Evolutionary conservation across 805 yeast genomes (phyloP).

Genomic region (Candida pseudofarinosa): DNA sequence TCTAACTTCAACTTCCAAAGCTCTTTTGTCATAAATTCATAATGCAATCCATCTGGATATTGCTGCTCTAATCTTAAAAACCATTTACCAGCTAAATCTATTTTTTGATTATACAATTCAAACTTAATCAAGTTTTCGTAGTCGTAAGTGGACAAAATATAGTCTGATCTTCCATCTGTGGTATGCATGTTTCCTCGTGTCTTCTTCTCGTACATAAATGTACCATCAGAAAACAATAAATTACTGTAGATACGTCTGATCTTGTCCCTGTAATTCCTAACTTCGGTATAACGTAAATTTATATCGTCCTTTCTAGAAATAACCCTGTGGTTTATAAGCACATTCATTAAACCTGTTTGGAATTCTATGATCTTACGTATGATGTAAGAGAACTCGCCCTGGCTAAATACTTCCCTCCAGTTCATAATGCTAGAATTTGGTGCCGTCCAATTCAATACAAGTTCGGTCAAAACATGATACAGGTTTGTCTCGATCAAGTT

Average conservation of each 20-base stretch:
- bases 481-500: constrained; percentile 11
- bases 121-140: constrained; percentile 35
- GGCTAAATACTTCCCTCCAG: constrained; percentile 9
- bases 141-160: constrained; percentile 20
- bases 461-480: constrained; percentile 11
- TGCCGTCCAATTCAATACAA: constrained; percentile 12
- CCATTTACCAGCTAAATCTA: constrained; percentile 40
- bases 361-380: constrained; percentile 14
- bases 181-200: constrained; percentile 14
- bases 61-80: constrained; percentile 28
- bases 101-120: constrained; percentile 32
- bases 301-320: constrained; percentile 2
- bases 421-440: constrained; percentile 1
- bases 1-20: constrained; percentile 36
- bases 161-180: constrained; percentile 10
- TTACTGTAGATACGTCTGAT: constrained; percentile 24
- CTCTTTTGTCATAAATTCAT: constrained; percentile 21
- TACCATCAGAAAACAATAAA: constrained; percentile 15
- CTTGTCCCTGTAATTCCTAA: constrained; percentile 11
- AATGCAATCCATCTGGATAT: constrained; percentile 9
- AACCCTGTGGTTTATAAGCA: constrained; percentile 8
- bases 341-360: constrained; percentile 13
- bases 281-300: constrained; percentile 6
- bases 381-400: constrained; percentile 17
- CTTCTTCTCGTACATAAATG: constrained; percentile 16